These are phyloP conservation scores for Cladorrhinum samala DNA, from an alignment of 495 filamentous ascomycete species.

Conservation along the genomic window DNA sequence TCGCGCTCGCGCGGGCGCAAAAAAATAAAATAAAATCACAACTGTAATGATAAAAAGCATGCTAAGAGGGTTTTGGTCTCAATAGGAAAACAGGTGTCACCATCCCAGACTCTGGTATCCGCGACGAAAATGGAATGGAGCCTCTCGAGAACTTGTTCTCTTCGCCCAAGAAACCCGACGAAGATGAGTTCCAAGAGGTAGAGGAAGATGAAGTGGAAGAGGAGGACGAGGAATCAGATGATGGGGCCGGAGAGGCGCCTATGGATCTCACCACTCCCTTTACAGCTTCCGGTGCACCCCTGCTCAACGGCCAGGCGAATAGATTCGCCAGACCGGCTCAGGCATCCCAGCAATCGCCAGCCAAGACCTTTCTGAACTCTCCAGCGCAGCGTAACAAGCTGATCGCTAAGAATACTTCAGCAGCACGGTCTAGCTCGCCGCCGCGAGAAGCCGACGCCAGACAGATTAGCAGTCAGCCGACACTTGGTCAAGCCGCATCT, in stretches of 20 bases:
- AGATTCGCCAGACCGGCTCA: constrained; percentile 43
- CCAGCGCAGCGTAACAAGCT: constrained; percentile 47
- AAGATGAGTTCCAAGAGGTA: constrained; percentile 9
- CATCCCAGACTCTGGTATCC: constrained; percentile 68
- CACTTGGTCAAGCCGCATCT: constrained; percentile 1
- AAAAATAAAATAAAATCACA: too few species aligned
- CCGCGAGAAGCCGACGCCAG: constrained; percentile 5
- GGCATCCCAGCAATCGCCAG: constrained; percentile 39
- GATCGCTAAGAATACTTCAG: constrained; percentile 40
- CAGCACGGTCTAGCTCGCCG: constrained; percentile 17
- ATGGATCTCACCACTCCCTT: constrained; percentile 32
- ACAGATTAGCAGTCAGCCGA: constrained; percentile 17
- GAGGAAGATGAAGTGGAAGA: constrained; percentile 16
- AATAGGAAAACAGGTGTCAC: constrained; percentile 74
- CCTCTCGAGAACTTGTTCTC: constrained; percentile 80
- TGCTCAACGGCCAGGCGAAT: constrained; percentile 27
- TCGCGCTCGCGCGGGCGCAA: too few species aligned
- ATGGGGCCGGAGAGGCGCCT: constrained; percentile 25
- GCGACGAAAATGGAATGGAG: constrained; percentile 91
- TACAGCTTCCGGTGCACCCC: constrained; percentile 9
- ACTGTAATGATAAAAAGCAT: too few species aligned
- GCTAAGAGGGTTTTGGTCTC: neutral
- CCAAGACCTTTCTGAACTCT: constrained; percentile 51
- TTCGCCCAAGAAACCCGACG: constrained; percentile 52
- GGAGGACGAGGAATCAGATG: neutral